Percentiles rank a stretch among this genome's conserved stretches.
phyloP scores from a whole-genome alignment of 208 protist genomes.

The Crithidia acanthocephali region DNA sequence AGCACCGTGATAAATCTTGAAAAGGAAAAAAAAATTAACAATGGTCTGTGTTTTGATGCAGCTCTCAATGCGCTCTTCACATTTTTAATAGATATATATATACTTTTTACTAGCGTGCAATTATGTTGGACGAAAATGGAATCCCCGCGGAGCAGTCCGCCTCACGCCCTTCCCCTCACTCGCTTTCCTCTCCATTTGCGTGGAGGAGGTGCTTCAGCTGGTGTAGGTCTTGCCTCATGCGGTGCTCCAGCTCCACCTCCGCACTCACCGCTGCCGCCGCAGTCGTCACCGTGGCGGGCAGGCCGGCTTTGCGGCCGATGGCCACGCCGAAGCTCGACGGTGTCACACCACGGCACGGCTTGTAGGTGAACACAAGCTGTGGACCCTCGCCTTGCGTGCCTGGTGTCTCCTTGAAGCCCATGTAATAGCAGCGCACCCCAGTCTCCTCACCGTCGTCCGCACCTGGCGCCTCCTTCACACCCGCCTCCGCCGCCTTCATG shows the following conservation, averaged over 20 bases:
- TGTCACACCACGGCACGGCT: constrained; percentile 78
- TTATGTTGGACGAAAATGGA: too few species aligned
- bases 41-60: too few species aligned
- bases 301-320: constrained; percentile 82
- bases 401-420: constrained; percentile 62
- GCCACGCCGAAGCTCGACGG: constrained; percentile 93
- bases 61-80: too few species aligned
- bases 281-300: constrained; percentile 71
- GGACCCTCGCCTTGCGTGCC: constrained; percentile 8
- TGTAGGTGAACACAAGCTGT: constrained; percentile 84
- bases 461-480: neutral
- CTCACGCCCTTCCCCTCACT: too few species aligned
- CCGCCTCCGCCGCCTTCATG: neutral
- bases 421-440: constrained; percentile 80
- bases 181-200: too few species aligned
- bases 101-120: too few species aligned
- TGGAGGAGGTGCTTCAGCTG: constrained; percentile 35
- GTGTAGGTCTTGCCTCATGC: constrained; percentile 29
- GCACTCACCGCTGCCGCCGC: constrained; percentile 60
- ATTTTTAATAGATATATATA: too few species aligned
- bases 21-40: too few species aligned
- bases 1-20: too few species aligned
- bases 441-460: neutral
- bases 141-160: too few species aligned
- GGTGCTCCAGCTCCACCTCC: constrained; percentile 51